Base-by-base conservation (phyloP, 129 eudicot genomes). In the Escallonia herrerae region DNA sequence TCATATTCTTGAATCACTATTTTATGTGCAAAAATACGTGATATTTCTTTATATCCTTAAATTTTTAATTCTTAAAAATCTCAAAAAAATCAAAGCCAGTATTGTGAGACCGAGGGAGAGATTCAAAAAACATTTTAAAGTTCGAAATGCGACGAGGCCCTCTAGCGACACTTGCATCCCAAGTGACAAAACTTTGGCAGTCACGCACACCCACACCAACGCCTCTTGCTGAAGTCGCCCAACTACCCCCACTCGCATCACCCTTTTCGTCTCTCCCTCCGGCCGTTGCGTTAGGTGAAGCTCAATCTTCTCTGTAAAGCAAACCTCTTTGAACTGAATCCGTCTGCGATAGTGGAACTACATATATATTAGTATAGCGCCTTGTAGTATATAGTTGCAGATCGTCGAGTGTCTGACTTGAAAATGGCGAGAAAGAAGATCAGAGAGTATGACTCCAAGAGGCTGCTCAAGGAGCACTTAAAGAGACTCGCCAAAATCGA, bases 361-460 rank as follows among this genome's bases (percentile, higher is more conserved):
- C 0, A 59, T 38, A 33, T 3, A 43, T 60, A 13, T 15, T 3
- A 8, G 6, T 5, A 13, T 42, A 3, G 3, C 12, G 54, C 33
- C 5, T 7, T 15, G 42, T 46, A 2, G 6, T 3, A 7, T 15
- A 15, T 63, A 15, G 7, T 4, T 46, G 15, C 40, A 62, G 58
- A 54, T 54, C 58, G 58, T n/a, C 15, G 6, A n/a, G 4, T 22
- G 37, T 49, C 22, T 47, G 37, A 42, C 7, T 7, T 33, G 9
- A 55, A 5, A 62, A 84, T 84, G 93, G 93, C 88, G 3, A 70
- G 93, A 45, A 85, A 85, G 85, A 85, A 85, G 85, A 85, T 85
- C 79, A 85, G 93, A 74, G 93, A 85, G 81, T 82, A 82, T 22
- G 93, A 82, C 71, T 86, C 93, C 33, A 86, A 86, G 85, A 86